Base-by-base conservation (phyloP, 352 stramenopile genomes). In the Pythium plurisporium region DNA sequence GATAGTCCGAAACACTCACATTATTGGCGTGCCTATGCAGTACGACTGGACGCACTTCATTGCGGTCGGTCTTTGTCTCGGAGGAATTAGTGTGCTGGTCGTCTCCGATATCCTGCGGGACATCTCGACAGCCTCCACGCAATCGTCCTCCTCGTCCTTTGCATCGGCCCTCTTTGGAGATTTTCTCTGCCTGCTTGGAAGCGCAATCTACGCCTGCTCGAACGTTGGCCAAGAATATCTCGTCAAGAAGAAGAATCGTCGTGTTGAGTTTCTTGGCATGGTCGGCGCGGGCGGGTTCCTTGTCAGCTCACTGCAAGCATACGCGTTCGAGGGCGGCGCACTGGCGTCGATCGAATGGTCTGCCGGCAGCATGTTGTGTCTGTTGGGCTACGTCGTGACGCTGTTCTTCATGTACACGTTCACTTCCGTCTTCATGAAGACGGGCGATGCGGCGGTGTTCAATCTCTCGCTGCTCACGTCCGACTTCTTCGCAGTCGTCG, bases 391-490 rank as follows among this genome's bases (percentile, higher is more conserved):
- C 62, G 82, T 89, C 38, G 27, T 77, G 62, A 94, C 80, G 49
- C 55, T 84, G n/a, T 97, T 84, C 69, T 79, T 73, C 65, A 95
- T 98, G 77, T 98, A 98, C 74, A 84, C 84, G 15, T 80, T 78
- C 47, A 96, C 86, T 5, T 94, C 86, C 50, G 77, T 77, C 55
- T 89, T 89, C 57, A 74, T 89, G 48, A 81, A 86, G 27, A 76
- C 79, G 11, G 86, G 82, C 33, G 96, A 99, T 80, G 91, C 96
- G 9, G 95, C 95, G 10, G 70, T 98, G 25, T 95, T 99, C 65
- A 99, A 99, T 75, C 69, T 99, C 40, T 98, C 89, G 11, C 67
- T 99, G 51, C 91, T 99, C 62, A 97, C 94, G 17, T 96, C 92
- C 45, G 96, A 98, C 67, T 85, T 98, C 34, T 99, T 97, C 73